phyloP scores from a whole-genome alignment of 1,139 yeast genomes.

The Entelexis paramagnoliae region DNA sequence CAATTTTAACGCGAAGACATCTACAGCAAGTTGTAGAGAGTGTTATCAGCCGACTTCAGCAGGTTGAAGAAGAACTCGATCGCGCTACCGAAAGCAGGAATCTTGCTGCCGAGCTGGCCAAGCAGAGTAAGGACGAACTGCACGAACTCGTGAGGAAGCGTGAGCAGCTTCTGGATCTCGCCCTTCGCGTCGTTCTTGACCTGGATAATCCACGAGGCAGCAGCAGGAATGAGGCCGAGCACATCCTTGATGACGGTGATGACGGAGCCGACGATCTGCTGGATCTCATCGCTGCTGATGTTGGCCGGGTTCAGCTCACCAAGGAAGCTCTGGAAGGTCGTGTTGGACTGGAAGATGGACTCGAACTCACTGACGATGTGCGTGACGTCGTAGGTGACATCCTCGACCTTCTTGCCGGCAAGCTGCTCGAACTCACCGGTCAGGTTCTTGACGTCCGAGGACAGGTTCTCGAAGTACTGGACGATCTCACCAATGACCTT shows the following conservation, averaged over 20 bases:
- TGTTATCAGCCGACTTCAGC: not conserved
- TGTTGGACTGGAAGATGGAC: not conserved
- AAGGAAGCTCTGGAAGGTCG: not conserved
- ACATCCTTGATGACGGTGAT: not conserved
- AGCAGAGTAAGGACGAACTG: not conserved
- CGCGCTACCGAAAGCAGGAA: not conserved
- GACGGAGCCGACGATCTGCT: not conserved
- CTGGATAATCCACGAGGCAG: not conserved
- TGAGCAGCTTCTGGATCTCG: not conserved
- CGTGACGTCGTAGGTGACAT: not conserved
- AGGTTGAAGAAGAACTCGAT: constrained; percentile 1
- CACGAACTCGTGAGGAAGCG: constrained; percentile 1
- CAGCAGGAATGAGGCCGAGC: not conserved
- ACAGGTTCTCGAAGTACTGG: not conserved
- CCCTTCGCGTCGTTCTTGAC: not conserved
- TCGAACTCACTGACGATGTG: not conserved
- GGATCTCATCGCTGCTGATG: not conserved
- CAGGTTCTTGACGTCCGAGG: not conserved
- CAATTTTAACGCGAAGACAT: not conserved
- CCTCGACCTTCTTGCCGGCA: not conserved
- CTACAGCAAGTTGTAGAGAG: not conserved
- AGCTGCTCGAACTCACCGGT: not conserved
- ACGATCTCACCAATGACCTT: not conserved
- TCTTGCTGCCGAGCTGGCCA: not conserved
- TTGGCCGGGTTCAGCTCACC: not conserved